phyloP scores from a whole-genome alignment of 495 filamentous ascomycete species.

The Trichoderma asperelloides region DNA sequence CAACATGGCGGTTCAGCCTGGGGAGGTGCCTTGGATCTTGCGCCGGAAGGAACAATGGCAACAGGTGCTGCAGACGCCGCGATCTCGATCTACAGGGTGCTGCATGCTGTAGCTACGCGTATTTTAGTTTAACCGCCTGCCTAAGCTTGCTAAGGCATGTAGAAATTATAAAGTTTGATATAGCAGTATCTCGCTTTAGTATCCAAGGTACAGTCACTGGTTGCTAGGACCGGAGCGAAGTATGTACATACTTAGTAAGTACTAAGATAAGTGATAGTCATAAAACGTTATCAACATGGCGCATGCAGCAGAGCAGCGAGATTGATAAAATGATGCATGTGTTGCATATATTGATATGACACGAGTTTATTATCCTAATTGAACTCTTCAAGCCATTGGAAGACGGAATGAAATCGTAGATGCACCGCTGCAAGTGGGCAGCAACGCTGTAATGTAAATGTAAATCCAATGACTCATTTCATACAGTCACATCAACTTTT shows the following conservation, averaged over 20 bases:
- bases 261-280: no score
- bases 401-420: no score
- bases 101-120: no score
- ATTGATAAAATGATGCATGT: no score
- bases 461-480: conserved; percentile 1
- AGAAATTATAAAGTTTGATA: no score
- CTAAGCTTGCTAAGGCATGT: no score
- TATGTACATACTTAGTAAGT: no score
- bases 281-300: no score
- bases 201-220: background rate
- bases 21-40: background rate
- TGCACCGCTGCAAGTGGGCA: background rate
- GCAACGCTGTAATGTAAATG: background rate
- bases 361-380: background rate
- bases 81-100: no score
- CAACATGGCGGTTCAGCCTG: background rate
- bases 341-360: background rate
- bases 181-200: background rate
- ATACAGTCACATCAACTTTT: background rate
- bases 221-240: no score
- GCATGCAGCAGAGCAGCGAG: no score
- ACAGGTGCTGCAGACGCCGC: background rate
- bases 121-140: no score
- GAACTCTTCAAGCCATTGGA: background rate
- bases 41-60: background rate